Conservation (phyloP, 495 filamentous ascomycete genomes). For the Penicillium psychrofluorescens region DNA sequence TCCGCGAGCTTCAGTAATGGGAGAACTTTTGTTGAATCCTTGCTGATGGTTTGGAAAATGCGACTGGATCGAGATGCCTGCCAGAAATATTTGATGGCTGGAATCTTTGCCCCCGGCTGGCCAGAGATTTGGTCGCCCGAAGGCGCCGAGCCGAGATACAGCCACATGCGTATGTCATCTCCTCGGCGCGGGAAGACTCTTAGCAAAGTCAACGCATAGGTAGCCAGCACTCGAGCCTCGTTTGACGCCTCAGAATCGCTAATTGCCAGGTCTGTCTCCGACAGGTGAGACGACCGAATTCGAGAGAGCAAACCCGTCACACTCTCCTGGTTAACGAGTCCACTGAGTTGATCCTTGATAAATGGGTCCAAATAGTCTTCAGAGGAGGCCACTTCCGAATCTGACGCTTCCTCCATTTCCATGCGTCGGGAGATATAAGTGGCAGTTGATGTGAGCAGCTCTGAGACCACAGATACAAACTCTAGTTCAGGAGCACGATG, state of each 20-base stretch:
- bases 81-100: constrained; percentile 89
- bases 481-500: constrained; percentile 44
- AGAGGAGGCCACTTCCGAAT: constrained; percentile 14
- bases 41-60: constrained; percentile 58
- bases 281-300: constrained; percentile 22
- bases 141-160: constrained; percentile 73
- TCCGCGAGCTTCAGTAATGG: constrained; percentile 41
- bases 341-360: constrained; percentile 51
- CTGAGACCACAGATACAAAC: constrained; percentile 59
- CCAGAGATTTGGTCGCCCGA: constrained; percentile 26
- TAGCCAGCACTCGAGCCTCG: constrained; percentile 70
- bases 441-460: constrained; percentile 55
- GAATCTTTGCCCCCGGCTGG: constrained; percentile 36
- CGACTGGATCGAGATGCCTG: constrained; percentile 58
- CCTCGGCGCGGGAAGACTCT: constrained; percentile 75
- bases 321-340: constrained; percentile 59
- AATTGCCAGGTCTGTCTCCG: constrained; percentile 17
- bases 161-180: constrained; percentile 93
- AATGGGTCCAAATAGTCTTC: constrained; percentile 41
- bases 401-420: constrained; percentile 41
- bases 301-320: constrained; percentile 52
- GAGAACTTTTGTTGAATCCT: constrained; percentile 51
- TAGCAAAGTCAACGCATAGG: constrained; percentile 78
- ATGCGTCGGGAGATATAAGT: constrained; percentile 47
- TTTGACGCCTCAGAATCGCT: constrained; percentile 29